Conservation (phyloP, 306 rosid genomes). For the Vachellia collinsii region DNA sequence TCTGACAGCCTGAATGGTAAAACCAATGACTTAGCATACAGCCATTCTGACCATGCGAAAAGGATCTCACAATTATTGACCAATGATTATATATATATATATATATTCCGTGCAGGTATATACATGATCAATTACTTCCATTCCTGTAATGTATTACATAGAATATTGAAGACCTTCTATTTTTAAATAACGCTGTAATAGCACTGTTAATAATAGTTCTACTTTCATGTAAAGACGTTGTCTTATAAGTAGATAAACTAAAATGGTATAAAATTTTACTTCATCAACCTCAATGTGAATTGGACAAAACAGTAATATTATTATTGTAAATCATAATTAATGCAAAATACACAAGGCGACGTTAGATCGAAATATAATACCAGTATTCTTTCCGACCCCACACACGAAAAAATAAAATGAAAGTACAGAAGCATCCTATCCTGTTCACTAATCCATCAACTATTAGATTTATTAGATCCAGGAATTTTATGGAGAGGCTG, state of each 20-base stretch:
- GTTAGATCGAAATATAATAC: no score
- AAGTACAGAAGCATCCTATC: background rate
- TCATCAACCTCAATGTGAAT: background rate
- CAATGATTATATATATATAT: background rate
- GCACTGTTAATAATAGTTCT: background rate
- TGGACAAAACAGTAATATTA: background rate
- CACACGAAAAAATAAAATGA: background rate
- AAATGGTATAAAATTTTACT: background rate
- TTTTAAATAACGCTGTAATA: background rate
- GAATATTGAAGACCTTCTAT: background rate
- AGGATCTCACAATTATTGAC: no score
- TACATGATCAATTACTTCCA: background rate
- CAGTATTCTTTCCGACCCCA: background rate
- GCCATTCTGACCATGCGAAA: no score
- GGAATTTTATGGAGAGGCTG: background rate
- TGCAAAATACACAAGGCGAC: no score
- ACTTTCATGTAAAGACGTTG: background rate
- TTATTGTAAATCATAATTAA: background rate
- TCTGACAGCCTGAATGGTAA: no score
- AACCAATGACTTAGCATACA: no score
- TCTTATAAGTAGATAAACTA: background rate
- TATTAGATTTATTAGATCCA: background rate
- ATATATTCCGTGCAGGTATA: no score
- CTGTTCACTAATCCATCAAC: background rate
- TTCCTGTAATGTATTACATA: background rate